A percentile compares a stretch with the other conserved stretches of the same genome.
Evolutionary conservation across 345 rosid genomes (phyloP).

Genomic region (Rhodamnia rubescens): DNA sequence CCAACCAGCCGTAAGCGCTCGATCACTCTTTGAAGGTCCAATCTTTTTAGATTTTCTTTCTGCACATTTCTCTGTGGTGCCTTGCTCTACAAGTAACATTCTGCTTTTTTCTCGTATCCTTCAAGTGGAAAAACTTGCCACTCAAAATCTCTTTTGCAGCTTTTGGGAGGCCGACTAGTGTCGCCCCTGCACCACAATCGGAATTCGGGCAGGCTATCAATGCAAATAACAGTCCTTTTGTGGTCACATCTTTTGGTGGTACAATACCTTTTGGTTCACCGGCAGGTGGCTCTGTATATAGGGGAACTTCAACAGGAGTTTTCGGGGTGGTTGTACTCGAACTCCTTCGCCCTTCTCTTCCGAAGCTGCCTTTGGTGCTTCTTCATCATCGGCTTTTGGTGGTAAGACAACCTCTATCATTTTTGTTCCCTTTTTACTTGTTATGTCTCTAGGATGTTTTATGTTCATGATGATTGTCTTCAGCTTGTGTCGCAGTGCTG

Average conservation of each 20-base stretch:
- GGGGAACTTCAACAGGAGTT: too few species aligned
- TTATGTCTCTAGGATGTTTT: not conserved
- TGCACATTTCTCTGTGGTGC: not conserved
- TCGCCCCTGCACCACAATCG: conserved; percentile 21
- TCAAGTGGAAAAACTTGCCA: not conserved
- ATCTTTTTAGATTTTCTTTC: not conserved
- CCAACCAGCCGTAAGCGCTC: conserved; percentile 41
- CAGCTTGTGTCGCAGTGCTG: not conserved
- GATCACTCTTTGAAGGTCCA: not conserved
- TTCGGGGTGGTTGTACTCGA: too few species aligned
- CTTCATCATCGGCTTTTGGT: too few species aligned
- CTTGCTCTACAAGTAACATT: not conserved
- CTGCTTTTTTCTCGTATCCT: not conserved
- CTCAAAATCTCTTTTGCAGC: conserved; percentile 26
- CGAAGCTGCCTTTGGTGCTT: too few species aligned
- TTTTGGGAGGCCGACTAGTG: conserved; percentile 58
- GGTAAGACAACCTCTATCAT: too few species aligned
- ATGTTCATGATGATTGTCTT: not conserved
- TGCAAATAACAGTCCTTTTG: conserved; percentile 55
- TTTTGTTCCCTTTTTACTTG: not conserved
- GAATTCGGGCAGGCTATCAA: conserved; percentile 58
- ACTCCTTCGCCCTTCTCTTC: too few species aligned
- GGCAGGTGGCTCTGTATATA: conserved; percentile 22
- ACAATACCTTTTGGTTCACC: conserved; percentile 63
- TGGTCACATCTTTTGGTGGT: conserved; percentile 23